A percentile compares a stretch with the other conserved stretches of the same genome.
Conservation (phyloP, 306 rosid genomes). For the Quillaja saponaria region DNA sequence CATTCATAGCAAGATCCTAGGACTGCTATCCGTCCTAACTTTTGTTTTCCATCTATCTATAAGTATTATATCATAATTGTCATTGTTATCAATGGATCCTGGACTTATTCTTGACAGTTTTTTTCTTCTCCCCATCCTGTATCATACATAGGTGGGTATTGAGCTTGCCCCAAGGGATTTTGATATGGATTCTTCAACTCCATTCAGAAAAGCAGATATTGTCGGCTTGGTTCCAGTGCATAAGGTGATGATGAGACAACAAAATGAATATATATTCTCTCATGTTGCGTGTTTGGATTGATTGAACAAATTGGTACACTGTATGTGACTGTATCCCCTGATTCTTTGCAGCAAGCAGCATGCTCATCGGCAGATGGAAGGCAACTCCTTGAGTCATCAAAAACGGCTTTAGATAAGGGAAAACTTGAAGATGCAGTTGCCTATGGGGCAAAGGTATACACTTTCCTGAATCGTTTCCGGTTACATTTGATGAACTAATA, state of each 20-base stretch:
- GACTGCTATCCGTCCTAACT: not conserved
- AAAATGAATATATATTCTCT: constrained; percentile 25
- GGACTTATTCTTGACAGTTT: constrained; percentile 11
- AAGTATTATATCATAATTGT: constrained; percentile 9
- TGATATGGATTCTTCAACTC: constrained; percentile 84
- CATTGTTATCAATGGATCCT: constrained; percentile 18
- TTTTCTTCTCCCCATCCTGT: constrained; percentile 23
- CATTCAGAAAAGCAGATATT: constrained; percentile 77
- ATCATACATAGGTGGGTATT: constrained; percentile 76
- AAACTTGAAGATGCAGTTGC: constrained; percentile 98
- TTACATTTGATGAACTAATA: constrained; percentile 17
- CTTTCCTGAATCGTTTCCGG: constrained; percentile 22
- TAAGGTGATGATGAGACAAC: constrained; percentile 60
- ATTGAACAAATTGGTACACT: constrained; percentile 25
- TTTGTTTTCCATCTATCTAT: not conserved
- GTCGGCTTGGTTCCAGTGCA: constrained; percentile 92
- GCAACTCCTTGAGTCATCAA: constrained; percentile 93
- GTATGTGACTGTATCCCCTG: constrained; percentile 27
- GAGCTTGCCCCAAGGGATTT: constrained; percentile 93
- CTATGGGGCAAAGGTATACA: constrained; percentile 81
- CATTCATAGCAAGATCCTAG: no score
- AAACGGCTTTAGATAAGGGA: constrained; percentile 98
- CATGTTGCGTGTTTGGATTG: constrained; percentile 11
- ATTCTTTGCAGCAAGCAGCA: constrained; percentile 89
- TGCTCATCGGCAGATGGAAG: constrained; percentile 99